Base-by-base conservation (phyloP, 192 early-diverging fungal genomes). In the Tieghemiomyces parasiticus region DNA sequence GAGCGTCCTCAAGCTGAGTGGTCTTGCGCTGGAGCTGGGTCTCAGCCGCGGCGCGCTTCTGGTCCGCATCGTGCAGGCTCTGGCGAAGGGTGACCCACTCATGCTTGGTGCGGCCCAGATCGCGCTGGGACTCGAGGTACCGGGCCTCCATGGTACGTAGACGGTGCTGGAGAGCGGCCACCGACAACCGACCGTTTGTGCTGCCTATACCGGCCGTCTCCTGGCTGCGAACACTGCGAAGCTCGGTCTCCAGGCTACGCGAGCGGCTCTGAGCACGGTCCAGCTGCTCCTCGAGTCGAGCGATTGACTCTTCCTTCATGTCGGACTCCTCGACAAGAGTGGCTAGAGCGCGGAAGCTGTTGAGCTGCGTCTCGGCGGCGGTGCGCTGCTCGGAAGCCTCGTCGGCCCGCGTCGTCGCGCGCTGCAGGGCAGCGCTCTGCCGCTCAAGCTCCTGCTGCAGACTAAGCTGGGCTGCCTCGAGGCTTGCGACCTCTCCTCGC, bases 101-200 rank as follows among this genome's bases (percentile, higher is more conserved):
- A 61, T 71, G 68, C 34, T 66, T 61, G 2, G 71, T 61, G 26
- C 69, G 66, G 35, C 62, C 59, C 64, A 66, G 65, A 54, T 71
- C 71, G 3, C 71, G 60, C 30, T 76, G 74, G 22, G 74, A 66
- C 0, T 67, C 53, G 63, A 76, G 58, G 26, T 73, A 76, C 14
- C 64, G 63, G 1, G 60, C 50, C 63, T 63, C 52, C 58, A 29
- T 34, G 52, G 59, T 2, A 55, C 58, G 25, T 46, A 56, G 24
- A 62, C 60, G 20, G 64, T 61, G 24, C 60, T 64, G 35, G 12
- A 46, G 24, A 22, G 29, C 34, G 20, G 32, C 2, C 19, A 25
- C 60, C 4, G 67, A 51, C 68, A 68, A 67, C 63, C 49, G 46
- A 24, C 68, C 49, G 6, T 12, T 8, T 6, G 24, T 51, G n/a